Evolutionary conservation across 371 early-diverging fungal species (phyloP).

Genomic region (Choanephora cucurbitarum): DNA sequence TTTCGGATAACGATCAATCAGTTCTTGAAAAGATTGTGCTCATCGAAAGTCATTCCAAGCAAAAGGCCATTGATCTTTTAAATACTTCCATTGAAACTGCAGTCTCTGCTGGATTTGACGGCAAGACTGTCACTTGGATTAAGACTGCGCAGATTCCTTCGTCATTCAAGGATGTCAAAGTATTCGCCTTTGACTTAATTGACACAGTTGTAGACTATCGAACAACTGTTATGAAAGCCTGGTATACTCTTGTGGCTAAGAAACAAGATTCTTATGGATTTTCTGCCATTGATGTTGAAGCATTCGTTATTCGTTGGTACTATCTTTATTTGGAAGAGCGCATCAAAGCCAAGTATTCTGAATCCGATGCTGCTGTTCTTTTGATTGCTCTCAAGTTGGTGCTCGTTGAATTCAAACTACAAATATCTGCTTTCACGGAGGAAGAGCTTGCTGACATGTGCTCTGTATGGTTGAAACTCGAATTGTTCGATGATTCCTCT

Average conservation of each 20-base stretch:
- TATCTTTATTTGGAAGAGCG: slow-evolving; percentile 30
- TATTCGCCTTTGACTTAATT: slow-evolving; percentile 42
- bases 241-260: slow-evolving; percentile 15
- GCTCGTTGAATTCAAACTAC: slow-evolving; percentile 26
- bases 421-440: slow-evolving; percentile 19
- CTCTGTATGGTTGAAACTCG: slow-evolving; percentile 30
- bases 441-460: slow-evolving; percentile 29
- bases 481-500: slow-evolving; percentile 35
- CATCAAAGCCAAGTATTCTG: slow-evolving; percentile 11
- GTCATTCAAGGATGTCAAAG: slow-evolving; percentile 36
- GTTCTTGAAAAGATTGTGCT: slow-evolving; percentile 21
- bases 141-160: slow-evolving; percentile 36
- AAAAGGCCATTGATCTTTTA: slow-evolving; percentile 24
- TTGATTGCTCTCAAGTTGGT: slow-evolving; percentile 24
- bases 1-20: too few species aligned
- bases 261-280: slow-evolving; percentile 14
- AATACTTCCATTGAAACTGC: slow-evolving; percentile 27
- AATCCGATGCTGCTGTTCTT: slow-evolving; percentile 27
- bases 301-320: slow-evolving; percentile 37
- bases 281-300: slow-evolving; percentile 23
- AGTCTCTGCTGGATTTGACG: slow-evolving; percentile 39
- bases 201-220: slow-evolving; percentile 40
- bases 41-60: slow-evolving; percentile 28
- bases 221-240: slow-evolving; percentile 24
- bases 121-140: slow-evolving; percentile 41